Conservation (phyloP, 345 rosid species). For the Brassica rapa region DNA sequence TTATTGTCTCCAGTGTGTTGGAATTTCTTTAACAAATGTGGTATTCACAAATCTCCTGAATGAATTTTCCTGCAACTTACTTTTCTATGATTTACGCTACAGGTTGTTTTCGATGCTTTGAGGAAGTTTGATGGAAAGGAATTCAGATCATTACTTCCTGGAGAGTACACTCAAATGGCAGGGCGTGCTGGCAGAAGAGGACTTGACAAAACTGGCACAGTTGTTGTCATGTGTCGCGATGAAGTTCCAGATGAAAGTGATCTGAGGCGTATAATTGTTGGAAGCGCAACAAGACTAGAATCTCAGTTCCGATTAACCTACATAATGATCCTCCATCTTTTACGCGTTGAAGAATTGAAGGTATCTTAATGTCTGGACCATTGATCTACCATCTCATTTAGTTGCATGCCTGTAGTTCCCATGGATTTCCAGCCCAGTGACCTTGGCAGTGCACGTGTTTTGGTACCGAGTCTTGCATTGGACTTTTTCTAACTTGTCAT, state of each 20-base stretch:
- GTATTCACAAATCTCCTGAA: constrained; percentile 8
- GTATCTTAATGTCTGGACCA: constrained; percentile 45
- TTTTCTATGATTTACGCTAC: constrained; percentile 31
- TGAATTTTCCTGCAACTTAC: constrained; percentile 21
- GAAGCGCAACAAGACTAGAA: constrained; percentile 79
- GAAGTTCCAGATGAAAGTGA: constrained; percentile 81
- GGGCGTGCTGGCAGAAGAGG: constrained; percentile 99
- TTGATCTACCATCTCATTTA: neutral
- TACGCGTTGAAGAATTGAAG: constrained; percentile 98
- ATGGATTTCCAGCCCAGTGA: neutral
- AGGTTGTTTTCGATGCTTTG: constrained; percentile 93
- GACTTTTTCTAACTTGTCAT: neutral
- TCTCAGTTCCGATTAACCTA: constrained; percentile 97
- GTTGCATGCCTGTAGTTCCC: constrained; percentile 17
- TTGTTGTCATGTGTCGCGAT: constrained; percentile 91
- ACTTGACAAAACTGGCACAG: constrained; percentile 93
- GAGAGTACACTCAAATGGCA: constrained; percentile 99
- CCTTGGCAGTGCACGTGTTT: constrained; percentile 7
- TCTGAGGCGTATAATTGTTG: constrained; percentile 64
- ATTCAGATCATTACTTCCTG: constrained; percentile 81
- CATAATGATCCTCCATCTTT: constrained; percentile 95
- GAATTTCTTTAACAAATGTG: neutral
- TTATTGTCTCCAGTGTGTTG: neutral
- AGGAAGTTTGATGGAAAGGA: constrained; percentile 97
- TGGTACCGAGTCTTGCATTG: constrained; percentile 6